Evolutionary conservation across 768 basidiomycete genomes (phyloP).

Genomic region (Tylopilus rubrobrunneus): DNA sequence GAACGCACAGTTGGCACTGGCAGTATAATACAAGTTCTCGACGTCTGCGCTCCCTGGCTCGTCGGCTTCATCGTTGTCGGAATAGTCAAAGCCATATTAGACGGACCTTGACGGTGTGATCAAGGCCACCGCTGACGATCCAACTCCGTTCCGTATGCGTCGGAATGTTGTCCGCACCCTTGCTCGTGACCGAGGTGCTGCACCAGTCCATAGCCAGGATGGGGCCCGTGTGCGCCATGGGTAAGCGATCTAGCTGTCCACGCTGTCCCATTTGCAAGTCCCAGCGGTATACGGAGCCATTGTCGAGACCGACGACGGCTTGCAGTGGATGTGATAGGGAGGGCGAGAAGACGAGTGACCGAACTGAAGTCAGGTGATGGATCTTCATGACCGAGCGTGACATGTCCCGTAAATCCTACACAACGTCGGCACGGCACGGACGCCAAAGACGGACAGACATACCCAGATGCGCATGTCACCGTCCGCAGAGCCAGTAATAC

Average conservation of each 20-base stretch:
- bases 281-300: conserved; percentile 73
- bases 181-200: conserved; percentile 26
- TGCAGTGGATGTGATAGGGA: conserved; percentile 62
- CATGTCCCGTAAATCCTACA: conserved; percentile 68
- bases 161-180: conserved; percentile 9
- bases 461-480: conserved; percentile 82
- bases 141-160: conserved; percentile 46
- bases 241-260: conserved; percentile 66
- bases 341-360: conserved; percentile 69
- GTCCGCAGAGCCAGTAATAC: conserved; percentile 77
- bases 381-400: conserved; percentile 66
- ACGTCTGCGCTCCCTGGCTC: conserved; percentile 82
- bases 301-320: conserved; percentile 64
- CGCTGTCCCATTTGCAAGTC: conserved; percentile 76
- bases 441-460: conserved; percentile 15
- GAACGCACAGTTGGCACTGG: conserved; percentile 84
- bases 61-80: conserved; percentile 81
- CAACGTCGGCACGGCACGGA: conserved; percentile 1
- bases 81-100: conserved; percentile 94
- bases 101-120: conserved; percentile 70
- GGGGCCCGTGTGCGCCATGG: conserved; percentile 69
- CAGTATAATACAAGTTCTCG: conserved; percentile 98
- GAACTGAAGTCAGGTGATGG: conserved; percentile 64
- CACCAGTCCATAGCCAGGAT: conserved; percentile 77
- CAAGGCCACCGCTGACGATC: conserved; percentile 77